phyloP scores from a whole-genome alignment of 2,329 filamentous ascomycete species.

The Aureobasidium sp. region DNA sequence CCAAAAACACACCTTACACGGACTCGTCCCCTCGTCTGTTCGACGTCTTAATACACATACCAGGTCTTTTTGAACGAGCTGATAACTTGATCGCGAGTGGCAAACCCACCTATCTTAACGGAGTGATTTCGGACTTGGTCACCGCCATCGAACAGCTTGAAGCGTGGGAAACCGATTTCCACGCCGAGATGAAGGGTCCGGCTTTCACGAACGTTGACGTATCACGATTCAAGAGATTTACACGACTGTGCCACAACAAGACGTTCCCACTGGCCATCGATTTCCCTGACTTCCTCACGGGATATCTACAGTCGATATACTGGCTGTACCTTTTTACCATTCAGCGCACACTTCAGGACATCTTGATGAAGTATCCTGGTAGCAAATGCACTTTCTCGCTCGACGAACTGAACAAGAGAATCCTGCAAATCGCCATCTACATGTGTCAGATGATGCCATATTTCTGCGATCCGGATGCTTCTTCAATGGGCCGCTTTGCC shows the following conservation, averaged over 20 bases:
- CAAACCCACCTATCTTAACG: background rate
- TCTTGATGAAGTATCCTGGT: background rate
- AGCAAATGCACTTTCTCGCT: background rate
- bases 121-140: background rate
- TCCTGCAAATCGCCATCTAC: conserved; percentile 48
- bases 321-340: conserved; percentile 28
- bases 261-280: conserved; percentile 23
- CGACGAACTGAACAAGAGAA: conserved; percentile 36
- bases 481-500: conserved; percentile 8
- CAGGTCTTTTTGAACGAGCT: conserved; percentile 9
- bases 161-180: background rate
- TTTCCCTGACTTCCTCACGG: conserved; percentile 26
- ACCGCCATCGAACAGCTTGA: background rate
- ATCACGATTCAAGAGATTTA: background rate
- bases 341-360: conserved; percentile 1
- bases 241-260: conserved; percentile 20
- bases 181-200: background rate
- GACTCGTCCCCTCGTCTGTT: conserved; percentile 25
- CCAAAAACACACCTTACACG: conserved; percentile 19
- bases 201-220: background rate
- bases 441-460: conserved; percentile 14
- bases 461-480: conserved; percentile 8
- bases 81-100: conserved; percentile 1
- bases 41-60: conserved; percentile 22
- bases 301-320: conserved; percentile 26